Evolutionary conservation across 83 land plant species (phyloP).

Genomic region (Thuja plicata): DNA sequence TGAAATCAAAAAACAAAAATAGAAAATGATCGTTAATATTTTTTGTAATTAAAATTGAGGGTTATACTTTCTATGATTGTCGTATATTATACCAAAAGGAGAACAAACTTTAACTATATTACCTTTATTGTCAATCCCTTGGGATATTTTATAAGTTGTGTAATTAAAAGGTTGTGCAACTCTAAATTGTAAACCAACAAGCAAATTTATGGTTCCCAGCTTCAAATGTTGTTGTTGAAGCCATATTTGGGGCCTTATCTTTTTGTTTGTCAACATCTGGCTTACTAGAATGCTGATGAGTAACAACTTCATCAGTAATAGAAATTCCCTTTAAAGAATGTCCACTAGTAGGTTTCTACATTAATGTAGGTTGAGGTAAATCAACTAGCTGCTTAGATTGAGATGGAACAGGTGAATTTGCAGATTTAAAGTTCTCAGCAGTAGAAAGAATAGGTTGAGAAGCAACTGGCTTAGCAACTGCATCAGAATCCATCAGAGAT

Average conservation of each 20-base stretch:
- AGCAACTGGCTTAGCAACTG: conserved; percentile 22
- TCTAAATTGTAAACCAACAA: conserved; percentile 27
- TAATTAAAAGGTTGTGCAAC: conserved; percentile 56
- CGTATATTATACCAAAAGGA: conserved; percentile 7
- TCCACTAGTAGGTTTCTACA: conserved; percentile 20
- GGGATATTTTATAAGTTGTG: conserved; percentile 58
- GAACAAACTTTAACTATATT: neutral
- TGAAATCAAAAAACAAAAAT: neutral
- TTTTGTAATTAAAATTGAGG: neutral
- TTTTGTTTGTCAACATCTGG: conserved; percentile 30
- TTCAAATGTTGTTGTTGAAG: conserved; percentile 7
- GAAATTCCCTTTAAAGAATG: conserved; percentile 17
- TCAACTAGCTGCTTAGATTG: conserved; percentile 27
- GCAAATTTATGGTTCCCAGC: conserved; percentile 25
- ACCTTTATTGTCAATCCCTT: conserved; percentile 83
- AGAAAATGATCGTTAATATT: neutral
- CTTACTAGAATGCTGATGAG: conserved; percentile 14
- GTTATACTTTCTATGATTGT: conserved; percentile 13
- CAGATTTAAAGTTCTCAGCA: conserved; percentile 23
- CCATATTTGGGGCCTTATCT: conserved; percentile 24
- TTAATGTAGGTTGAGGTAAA: conserved; percentile 14
- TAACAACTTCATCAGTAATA: conserved; percentile 19
- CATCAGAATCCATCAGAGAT: conserved; percentile 24
- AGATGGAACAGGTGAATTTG: conserved; percentile 42
- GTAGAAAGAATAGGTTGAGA: conserved; percentile 8